These are phyloP conservation scores for Calonectria fujianensis DNA, from an alignment of 2,329 filamentous ascomycete genomes.

Conservation along the genomic window DNA sequence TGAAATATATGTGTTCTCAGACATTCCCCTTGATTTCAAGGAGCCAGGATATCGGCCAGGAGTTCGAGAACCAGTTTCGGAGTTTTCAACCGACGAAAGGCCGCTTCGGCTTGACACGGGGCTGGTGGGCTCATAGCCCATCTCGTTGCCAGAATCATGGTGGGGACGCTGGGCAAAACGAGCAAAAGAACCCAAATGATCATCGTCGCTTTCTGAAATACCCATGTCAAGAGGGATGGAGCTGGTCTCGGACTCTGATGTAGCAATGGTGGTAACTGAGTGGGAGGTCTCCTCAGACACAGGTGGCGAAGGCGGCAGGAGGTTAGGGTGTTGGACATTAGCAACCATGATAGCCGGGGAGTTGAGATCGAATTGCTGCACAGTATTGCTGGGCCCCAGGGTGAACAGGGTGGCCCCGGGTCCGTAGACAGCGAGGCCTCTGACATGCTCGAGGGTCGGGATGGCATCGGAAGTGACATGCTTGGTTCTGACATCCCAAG, in stretches of 20 bases:
- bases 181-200: constrained; percentile 84
- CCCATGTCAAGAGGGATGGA: constrained; percentile 74
- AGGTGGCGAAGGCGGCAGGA: constrained; percentile 87
- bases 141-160: constrained; percentile 74
- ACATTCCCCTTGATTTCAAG: constrained; percentile 71
- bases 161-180: constrained; percentile 84
- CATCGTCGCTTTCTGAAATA: constrained; percentile 85
- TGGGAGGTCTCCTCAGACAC: constrained; percentile 83
- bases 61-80: constrained; percentile 73
- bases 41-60: constrained; percentile 71
- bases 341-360: constrained; percentile 86
- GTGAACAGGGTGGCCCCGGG: constrained; percentile 95
- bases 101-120: constrained; percentile 79
- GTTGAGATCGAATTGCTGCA: constrained; percentile 97
- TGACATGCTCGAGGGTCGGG: constrained; percentile 87
- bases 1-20: constrained; percentile 82
- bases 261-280: constrained; percentile 67
- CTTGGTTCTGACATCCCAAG: constrained; percentile 99
- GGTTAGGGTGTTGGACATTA: constrained; percentile 88
- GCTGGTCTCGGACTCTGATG: constrained; percentile 73
- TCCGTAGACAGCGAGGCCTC: constrained; percentile 90
- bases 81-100: constrained; percentile 75
- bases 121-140: constrained; percentile 77
- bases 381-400: constrained; percentile 88
- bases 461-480: constrained; percentile 93